Evolutionary conservation across 1,284 basidiomycete species (phyloP), one percentile per base, ranked within the genome.

Genomic region (Boletus sp.): DNA sequence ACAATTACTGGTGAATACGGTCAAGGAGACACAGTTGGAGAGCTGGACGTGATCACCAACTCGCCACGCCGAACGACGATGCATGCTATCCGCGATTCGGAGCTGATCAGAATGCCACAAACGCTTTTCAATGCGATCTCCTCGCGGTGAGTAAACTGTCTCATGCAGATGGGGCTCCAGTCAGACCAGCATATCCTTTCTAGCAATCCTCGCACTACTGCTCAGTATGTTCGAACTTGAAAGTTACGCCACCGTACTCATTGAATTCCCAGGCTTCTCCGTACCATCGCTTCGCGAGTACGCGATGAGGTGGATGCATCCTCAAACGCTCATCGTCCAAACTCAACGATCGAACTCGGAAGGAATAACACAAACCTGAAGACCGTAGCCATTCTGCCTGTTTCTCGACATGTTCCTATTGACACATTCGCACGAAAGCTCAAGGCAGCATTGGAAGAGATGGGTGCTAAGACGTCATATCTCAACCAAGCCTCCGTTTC

Each of bases 121-220:
- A 97, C 95, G 0, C 75, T 99, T 13, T 99, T 99, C 74, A 98
- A 99, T 66, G 95, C 95, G 0, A 95, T 95, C 49, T 92, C 90
- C 39, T 82, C 88, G 12, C 76, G 88, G 87, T 85, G 54, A 57
- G 77, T 29, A 39, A 9, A 26, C 47, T 38, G 37, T 20, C 32
- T 37, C 17, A 45, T n/a, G 17, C 10, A 10, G 17, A 39, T 42
- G 32, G 29, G 29, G 6, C 3, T 8, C 13, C n/a, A 23, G 34
- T 46, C n/a, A n/a, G 39, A 12, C 46, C 49, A 22, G 55, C n/a
- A 23, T 9, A 27, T 37, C 3, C 35, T 45, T 37, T 25, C 55
- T 44, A 90, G 92, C 47, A 96, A 98, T 69, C 95, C 96, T 6
- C 85, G 90, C 52, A 94, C 94, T 6, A 98, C 96, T 23, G 87